These are phyloP conservation scores for Plasmodium relictum DNA, from an alignment of 169 alveolate species.

Conservation along the genomic window DNA sequence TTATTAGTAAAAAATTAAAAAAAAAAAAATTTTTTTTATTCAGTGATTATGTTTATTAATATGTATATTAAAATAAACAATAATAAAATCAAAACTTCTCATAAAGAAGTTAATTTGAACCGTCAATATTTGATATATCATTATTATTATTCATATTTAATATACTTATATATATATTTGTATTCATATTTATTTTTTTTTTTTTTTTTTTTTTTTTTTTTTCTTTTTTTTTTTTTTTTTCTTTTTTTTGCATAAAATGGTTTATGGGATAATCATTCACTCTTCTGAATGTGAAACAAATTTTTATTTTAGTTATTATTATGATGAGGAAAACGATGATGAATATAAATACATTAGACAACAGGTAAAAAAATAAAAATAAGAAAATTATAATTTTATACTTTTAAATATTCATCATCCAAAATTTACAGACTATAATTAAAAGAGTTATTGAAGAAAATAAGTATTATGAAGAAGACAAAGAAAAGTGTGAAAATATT, in stretches of 20 bases:
- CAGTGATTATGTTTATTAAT: too few species aligned
- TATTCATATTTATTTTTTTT: not conserved
- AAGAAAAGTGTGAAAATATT: constrained; percentile 15
- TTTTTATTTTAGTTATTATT: constrained; percentile 43
- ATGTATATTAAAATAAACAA: too few species aligned
- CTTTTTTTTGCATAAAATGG: constrained; percentile 10
- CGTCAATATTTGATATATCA: too few species aligned
- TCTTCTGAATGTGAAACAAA: constrained; percentile 25
- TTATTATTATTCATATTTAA: too few species aligned
- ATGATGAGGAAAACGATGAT: constrained; percentile 9
- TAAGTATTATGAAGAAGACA: constrained; percentile 33
- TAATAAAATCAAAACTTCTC: too few species aligned
- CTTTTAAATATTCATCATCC: not conserved
- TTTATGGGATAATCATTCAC: constrained; percentile 59
- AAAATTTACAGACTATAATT: constrained; percentile 29
- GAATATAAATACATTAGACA: constrained; percentile 33
- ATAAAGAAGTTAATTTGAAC: too few species aligned
- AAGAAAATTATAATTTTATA: not conserved
- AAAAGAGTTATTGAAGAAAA: constrained; percentile 53
- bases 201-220: not conserved
- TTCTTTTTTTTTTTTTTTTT: not conserved
- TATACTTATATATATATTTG: too few species aligned
- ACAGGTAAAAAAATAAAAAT: constrained; percentile 15
- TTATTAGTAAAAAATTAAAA: too few species aligned
- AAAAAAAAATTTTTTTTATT: too few species aligned